Percentiles rank a stretch among this genome's conserved stretches.
phyloP scores from a whole-genome alignment of 305 asterid species.

The Rubia tinctorum region DNA sequence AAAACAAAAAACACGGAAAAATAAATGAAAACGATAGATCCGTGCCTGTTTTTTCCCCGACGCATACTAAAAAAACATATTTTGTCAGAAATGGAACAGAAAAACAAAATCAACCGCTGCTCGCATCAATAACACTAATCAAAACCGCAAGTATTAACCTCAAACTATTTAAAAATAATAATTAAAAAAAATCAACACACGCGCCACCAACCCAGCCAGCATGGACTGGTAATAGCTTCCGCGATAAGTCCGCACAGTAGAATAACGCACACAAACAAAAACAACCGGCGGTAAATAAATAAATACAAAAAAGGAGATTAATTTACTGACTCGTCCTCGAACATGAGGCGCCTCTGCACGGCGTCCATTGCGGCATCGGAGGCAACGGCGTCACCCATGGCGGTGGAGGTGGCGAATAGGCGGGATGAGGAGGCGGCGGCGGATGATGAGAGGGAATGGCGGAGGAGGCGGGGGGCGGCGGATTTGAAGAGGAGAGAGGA shows the following conservation, averaged over 20 bases:
- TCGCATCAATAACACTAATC: background rate
- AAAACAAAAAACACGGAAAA: background rate
- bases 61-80: background rate
- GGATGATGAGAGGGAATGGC: slow-evolving; percentile 2
- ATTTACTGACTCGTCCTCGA: slow-evolving; percentile 80
- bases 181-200: background rate
- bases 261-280: background rate
- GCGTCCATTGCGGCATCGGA: slow-evolving; percentile 83
- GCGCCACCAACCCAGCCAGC: background rate
- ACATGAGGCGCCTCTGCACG: slow-evolving; percentile 97
- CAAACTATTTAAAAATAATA: too few species aligned
- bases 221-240: background rate
- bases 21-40: background rate
- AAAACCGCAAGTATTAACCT: background rate
- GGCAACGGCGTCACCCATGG: slow-evolving; percentile 51
- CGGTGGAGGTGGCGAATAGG: slow-evolving; percentile 11
- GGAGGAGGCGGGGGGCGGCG: background rate
- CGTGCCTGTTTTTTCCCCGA: background rate
- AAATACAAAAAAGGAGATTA: background rate
- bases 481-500: background rate
- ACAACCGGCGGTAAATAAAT: background rate
- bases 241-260: background rate
- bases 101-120: background rate
- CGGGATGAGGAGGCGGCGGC: background rate
- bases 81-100: background rate